Evolutionary conservation across 2,329 filamentous ascomycete genomes (phyloP).

Genomic region (Aspergillus phoenicis): DNA sequence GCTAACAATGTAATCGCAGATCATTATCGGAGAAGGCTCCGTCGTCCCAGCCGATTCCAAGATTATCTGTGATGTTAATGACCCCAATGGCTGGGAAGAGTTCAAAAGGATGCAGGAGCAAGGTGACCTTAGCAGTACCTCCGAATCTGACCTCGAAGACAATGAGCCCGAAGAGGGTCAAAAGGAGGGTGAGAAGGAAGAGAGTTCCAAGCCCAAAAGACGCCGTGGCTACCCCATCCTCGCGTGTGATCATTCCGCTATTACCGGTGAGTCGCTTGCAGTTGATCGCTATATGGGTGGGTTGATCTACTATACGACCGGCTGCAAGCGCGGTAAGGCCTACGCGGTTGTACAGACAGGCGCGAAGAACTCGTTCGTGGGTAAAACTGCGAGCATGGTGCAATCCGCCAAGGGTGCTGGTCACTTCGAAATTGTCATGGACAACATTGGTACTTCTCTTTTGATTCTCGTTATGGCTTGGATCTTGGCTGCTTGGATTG

Average conservation of each 20-base stretch:
- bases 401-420: constrained; percentile 74
- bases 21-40: constrained; percentile 71
- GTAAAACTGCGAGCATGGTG: constrained; percentile 72
- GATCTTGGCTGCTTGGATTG: constrained; percentile 75
- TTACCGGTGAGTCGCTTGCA: constrained; percentile 77
- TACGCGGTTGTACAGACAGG: constrained; percentile 69
- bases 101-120: constrained; percentile 66
- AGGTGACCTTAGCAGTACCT: constrained; percentile 57
- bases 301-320: constrained; percentile 74
- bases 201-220: constrained; percentile 16
- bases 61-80: constrained; percentile 71
- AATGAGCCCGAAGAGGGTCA: constrained; percentile 42
- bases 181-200: constrained; percentile 17
- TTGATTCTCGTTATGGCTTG: constrained; percentile 76
- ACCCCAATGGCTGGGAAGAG: constrained; percentile 67
- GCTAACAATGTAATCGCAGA: constrained; percentile 43
- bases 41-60: constrained; percentile 70
- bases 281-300: constrained; percentile 71
- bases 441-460: constrained; percentile 73
- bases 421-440: constrained; percentile 82
- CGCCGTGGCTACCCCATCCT: constrained; percentile 65
- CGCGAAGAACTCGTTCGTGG: constrained; percentile 74
- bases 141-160: constrained; percentile 58
- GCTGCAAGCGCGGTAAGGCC: constrained; percentile 78
- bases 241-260: constrained; percentile 76